Conservation (phyloP, 2,329 filamentous ascomycete species). For the Aphanoascus verrucosus region DNA sequence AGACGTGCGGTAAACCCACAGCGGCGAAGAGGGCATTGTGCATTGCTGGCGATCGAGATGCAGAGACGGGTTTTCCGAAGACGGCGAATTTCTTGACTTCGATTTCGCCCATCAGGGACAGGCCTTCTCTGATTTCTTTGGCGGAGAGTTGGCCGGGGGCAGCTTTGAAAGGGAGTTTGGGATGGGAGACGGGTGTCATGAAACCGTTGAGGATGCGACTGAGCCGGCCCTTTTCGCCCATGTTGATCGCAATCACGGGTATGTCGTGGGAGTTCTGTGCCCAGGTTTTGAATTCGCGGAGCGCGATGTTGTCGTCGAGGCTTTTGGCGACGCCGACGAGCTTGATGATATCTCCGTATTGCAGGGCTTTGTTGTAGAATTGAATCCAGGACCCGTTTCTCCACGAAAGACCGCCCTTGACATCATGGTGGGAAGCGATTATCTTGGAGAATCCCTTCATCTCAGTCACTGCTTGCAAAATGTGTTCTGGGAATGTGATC, state of each 20-base stretch:
- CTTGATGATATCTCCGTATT: conserved; percentile 89
- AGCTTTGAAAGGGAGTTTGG: conserved; percentile 78
- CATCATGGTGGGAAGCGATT: conserved; percentile 94
- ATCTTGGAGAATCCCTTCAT: conserved; percentile 66
- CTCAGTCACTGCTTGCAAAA: conserved; percentile 58
- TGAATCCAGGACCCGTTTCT: conserved; percentile 83
- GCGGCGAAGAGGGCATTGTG: conserved; percentile 75
- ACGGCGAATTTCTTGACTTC: conserved; percentile 68
- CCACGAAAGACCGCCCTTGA: conserved; percentile 69
- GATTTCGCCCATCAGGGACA: conserved; percentile 70
- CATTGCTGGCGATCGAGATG: conserved; percentile 74
- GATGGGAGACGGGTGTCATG: conserved; percentile 89
- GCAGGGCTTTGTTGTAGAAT: conserved; percentile 78
- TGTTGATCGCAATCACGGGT: conserved; percentile 92
- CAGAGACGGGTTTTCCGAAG: conserved; percentile 73
- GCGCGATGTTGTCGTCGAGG: conserved; percentile 75
- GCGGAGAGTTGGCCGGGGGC: conserved; percentile 90
- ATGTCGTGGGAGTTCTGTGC: conserved; percentile 62
- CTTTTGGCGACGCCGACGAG: conserved; percentile 69
- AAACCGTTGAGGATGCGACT: conserved; percentile 85
- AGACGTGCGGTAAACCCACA: conserved; percentile 74
- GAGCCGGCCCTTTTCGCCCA: conserved; percentile 78
- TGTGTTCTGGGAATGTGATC: conserved; percentile 68
- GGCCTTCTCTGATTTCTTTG: conserved; percentile 68
- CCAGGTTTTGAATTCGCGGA: conserved; percentile 69